Conservation (phyloP, 2,329 filamentous ascomycete genomes). For the Penicillium thymicola region DNA sequence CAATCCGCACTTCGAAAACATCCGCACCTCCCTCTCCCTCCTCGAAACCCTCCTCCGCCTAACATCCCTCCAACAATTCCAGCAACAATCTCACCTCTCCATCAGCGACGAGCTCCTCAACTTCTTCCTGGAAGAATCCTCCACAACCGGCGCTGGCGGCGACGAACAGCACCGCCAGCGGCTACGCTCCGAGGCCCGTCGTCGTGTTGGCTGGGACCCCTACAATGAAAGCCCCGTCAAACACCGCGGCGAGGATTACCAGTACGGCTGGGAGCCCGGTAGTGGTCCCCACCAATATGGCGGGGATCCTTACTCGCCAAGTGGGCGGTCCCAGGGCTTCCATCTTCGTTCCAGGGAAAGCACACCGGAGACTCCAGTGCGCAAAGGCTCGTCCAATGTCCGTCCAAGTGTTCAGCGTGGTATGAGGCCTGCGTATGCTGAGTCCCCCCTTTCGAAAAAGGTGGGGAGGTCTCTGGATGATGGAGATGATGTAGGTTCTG, state of each 20-base stretch:
- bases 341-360: slow-evolving; percentile 33
- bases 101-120: slow-evolving; percentile 86
- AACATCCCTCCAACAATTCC: slow-evolving; percentile 83
- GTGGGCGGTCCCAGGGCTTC: slow-evolving; percentile 23
- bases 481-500: slow-evolving; percentile 31
- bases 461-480: slow-evolving; percentile 28
- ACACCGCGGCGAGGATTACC: slow-evolving; percentile 63
- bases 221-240: slow-evolving; percentile 70
- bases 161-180: slow-evolving; percentile 60
- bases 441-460: slow-evolving; percentile 37
- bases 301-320: slow-evolving; percentile 30
- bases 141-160: slow-evolving; percentile 62
- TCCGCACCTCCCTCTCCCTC: slow-evolving; percentile 70
- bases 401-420: slow-evolving; percentile 22
- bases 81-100: slow-evolving; percentile 82
- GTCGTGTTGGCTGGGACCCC: slow-evolving; percentile 66
- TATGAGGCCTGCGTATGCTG: slow-evolving; percentile 21
- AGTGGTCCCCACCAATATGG: slow-evolving; percentile 25
- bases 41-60: slow-evolving; percentile 86
- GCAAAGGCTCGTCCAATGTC: slow-evolving; percentile 21
- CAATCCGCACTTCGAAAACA: slow-evolving; percentile 51
- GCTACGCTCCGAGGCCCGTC: slow-evolving; percentile 58
- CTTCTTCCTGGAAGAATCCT: slow-evolving; percentile 74
- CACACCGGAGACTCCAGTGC: slow-evolving; percentile 31
- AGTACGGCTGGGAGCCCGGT: slow-evolving; percentile 42